Evolutionary conservation across 805 yeast genomes (phyloP).

Genomic region (Zygotorulaspora chibaensis): DNA sequence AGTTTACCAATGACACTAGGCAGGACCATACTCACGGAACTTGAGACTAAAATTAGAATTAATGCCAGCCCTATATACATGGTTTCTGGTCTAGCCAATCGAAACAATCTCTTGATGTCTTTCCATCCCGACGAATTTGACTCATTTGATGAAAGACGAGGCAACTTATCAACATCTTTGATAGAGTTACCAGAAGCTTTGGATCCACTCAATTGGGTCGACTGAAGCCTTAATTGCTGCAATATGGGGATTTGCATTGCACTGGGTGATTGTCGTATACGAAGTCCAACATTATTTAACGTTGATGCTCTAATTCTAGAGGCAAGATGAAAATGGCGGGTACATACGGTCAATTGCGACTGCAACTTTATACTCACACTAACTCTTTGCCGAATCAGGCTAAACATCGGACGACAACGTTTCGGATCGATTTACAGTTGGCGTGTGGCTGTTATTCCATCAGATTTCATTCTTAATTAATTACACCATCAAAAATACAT

Average conservation of each 20-base stretch:
- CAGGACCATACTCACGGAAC: slow-evolving; percentile 74
- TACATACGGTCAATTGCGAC: slow-evolving; percentile 1
- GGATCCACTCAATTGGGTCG: background rate
- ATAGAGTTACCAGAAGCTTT: background rate
- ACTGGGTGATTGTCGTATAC: background rate
- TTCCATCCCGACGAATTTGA: slow-evolving; percentile 35
- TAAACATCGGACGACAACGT: background rate
- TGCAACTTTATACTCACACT: background rate
- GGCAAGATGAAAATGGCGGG: slow-evolving; percentile 1
- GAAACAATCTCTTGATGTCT: slow-evolving; percentile 44
- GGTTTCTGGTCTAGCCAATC: slow-evolving; percentile 54
- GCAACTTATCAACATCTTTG: background rate
- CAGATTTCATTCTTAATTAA: no score
- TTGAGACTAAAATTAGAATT: slow-evolving; percentile 58
- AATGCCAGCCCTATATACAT: slow-evolving; percentile 58
- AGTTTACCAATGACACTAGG: slow-evolving; percentile 85
- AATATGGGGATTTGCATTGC: background rate
- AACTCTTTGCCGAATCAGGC: background rate
- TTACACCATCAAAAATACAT: no score
- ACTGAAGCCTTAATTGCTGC: background rate
- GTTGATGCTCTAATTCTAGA: background rate
- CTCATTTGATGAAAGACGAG: slow-evolving; percentile 32
- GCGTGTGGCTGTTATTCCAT: no score
- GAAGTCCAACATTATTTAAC: background rate
- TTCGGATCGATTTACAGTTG: background rate